Conservation (phyloP, 2,329 filamentous ascomycete species). For the Botryotinia convoluta region DNA sequence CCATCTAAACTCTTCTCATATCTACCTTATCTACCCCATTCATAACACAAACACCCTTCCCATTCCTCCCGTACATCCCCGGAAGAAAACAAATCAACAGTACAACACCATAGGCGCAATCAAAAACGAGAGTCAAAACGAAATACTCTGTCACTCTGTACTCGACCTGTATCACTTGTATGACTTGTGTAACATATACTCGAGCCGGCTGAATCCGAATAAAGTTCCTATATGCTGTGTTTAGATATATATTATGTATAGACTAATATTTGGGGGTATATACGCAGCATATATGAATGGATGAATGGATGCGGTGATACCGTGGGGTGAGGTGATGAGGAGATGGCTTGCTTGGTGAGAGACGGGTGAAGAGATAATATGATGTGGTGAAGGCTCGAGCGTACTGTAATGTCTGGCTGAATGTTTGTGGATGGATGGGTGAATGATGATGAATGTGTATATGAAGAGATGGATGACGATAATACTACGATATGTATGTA, state of each 20-base stretch:
- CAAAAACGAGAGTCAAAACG: not conserved
- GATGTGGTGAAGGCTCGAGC: not conserved
- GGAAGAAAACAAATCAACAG: conserved; percentile 1
- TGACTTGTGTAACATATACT: not conserved
- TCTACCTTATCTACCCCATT: not conserved
- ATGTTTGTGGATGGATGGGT: not conserved
- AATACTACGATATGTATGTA: not conserved
- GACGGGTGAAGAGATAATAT: not conserved
- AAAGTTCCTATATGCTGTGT: conserved; percentile 3
- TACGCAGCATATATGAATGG: not conserved
- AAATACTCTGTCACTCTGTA: not conserved
- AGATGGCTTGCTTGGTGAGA: not conserved
- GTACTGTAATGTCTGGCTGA: conserved; percentile 8
- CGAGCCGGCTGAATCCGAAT: not conserved
- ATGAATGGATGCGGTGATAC: not conserved
- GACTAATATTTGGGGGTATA: not conserved
- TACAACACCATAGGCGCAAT: not conserved
- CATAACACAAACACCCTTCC: not conserved
- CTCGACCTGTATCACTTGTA: not conserved
- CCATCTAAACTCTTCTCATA: not conserved
- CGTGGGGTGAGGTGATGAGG: not conserved
- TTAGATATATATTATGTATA: not conserved
- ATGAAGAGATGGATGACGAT: not conserved
- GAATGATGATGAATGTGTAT: not conserved
- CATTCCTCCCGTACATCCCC: not conserved